Percentiles rank a stretch among this genome's conserved stretches.
Evolutionary conservation across 257 asterid genomes (phyloP).

Genomic region (Solanum gracilifrons): DNA sequence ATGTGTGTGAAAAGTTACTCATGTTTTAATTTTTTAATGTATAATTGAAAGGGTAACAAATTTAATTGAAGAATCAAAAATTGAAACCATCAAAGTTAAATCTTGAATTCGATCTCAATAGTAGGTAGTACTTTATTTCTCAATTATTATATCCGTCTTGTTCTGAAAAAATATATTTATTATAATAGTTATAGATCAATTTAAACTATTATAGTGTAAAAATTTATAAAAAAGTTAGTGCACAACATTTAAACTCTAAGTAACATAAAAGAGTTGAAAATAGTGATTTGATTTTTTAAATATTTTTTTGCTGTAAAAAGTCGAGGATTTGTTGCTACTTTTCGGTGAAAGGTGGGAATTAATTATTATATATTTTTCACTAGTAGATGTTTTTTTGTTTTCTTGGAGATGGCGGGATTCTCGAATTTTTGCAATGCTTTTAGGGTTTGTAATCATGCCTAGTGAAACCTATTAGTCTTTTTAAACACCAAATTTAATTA

Average conservation of each 20-base stretch:
- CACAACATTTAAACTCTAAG: background rate
- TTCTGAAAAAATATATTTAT: background rate
- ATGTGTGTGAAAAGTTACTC: background rate
- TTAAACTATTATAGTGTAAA: background rate
- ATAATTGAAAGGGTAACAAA: too few relatives aligned
- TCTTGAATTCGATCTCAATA: background rate
- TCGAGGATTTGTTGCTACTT: constrained; percentile 23
- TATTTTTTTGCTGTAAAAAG: background rate
- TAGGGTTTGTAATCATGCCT: constrained; percentile 61
- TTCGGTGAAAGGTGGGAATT: constrained; percentile 67
- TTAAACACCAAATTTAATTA: background rate
- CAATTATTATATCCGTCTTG: background rate
- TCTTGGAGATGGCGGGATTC: constrained; percentile 15
- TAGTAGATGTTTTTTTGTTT: constrained; percentile 6
- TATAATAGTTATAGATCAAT: background rate
- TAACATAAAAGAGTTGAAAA: background rate
- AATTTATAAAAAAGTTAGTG: background rate
- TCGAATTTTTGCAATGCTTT: constrained; percentile 44
- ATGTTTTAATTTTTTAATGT: too few relatives aligned
- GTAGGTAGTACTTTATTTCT: background rate
- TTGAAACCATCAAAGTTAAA: background rate
- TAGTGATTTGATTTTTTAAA: background rate
- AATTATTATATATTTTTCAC: background rate
- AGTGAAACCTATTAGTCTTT: constrained; percentile 30
- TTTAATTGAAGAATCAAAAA: background rate